Conservation (phyloP, 805 yeast species). For the Metschnikowia kofuensis region DNA sequence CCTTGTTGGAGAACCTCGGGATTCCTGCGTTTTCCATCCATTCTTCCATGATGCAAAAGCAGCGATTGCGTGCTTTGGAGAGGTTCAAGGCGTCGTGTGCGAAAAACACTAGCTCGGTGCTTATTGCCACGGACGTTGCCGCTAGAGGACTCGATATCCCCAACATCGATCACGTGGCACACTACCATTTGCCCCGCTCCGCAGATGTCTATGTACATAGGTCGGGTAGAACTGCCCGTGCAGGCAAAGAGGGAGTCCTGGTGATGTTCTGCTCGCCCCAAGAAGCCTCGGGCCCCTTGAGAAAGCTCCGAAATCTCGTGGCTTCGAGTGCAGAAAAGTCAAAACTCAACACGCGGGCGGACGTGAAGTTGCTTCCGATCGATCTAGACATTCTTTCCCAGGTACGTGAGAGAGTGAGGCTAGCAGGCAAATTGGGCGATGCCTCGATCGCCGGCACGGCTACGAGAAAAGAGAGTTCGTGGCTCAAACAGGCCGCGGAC, state of each 20-base stretch:
- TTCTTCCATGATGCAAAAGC: conserved; percentile 93
- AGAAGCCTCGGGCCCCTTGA: conserved; percentile 85
- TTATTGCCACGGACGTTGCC: conserved; percentile 95
- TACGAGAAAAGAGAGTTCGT: conserved; percentile 63
- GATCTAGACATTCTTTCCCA: conserved; percentile 73
- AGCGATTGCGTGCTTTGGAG: conserved; percentile 82
- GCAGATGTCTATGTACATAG: conserved; percentile 95
- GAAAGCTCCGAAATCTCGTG: conserved; percentile 63
- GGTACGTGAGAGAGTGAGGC: conserved; percentile 60
- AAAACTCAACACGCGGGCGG: conserved; percentile 38
- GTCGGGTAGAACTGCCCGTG: conserved; percentile 98
- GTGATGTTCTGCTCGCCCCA: conserved; percentile 90
- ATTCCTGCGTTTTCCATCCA: conserved; percentile 77
- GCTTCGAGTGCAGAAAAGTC: conserved; percentile 26
- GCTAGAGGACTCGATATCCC: conserved; percentile 97
- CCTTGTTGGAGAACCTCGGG: conserved; percentile 65
- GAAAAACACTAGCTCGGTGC: conserved; percentile 54
- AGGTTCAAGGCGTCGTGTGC: conserved; percentile 58
- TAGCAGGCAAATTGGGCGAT: conserved; percentile 78
- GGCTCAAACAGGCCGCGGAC: conserved; percentile 90
- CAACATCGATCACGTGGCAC: conserved; percentile 87
- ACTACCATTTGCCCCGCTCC: conserved; percentile 90
- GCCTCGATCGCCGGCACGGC: conserved; percentile 59
- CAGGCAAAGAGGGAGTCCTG: conserved; percentile 91
- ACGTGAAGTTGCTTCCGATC: conserved; percentile 68